A percentile compares a stretch with the other conserved stretches of the same genome.
phyloP scores from a whole-genome alignment of 2,329 filamentous ascomycete genomes.

The Xylariaceae sp. region DNA sequence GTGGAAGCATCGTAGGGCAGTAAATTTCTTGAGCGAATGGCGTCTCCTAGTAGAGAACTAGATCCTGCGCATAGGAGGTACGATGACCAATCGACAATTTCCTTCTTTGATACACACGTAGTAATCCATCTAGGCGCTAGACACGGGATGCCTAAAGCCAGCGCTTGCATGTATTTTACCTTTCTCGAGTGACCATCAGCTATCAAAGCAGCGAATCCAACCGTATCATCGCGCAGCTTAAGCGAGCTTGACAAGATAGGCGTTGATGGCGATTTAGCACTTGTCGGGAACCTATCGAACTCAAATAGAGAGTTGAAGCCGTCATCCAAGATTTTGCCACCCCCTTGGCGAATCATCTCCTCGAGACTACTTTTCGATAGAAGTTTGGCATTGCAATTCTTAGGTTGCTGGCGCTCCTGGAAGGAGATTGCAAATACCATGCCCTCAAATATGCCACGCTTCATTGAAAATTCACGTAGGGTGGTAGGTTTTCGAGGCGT shows the following conservation, averaged over 20 bases:
- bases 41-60: constrained; percentile 70
- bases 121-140: constrained; percentile 77
- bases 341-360: constrained; percentile 62
- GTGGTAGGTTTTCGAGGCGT: constrained; percentile 22
- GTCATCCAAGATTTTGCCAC: constrained; percentile 65
- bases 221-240: constrained; percentile 49
- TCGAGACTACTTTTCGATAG: constrained; percentile 45
- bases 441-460: constrained; percentile 57
- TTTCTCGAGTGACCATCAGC: constrained; percentile 82
- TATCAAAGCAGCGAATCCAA: constrained; percentile 80
- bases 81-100: constrained; percentile 67
- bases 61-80: constrained; percentile 85
- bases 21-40: constrained; percentile 70
- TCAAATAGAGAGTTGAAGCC: constrained; percentile 83
- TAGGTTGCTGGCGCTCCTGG: constrained; percentile 44
- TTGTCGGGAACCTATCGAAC: constrained; percentile 32
- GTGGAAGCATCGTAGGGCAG: constrained; percentile 53
- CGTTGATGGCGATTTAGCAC: constrained; percentile 23
- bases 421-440: constrained; percentile 90
- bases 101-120: constrained; percentile 60
- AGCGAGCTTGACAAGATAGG: constrained; percentile 36
- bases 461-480: constrained; percentile 17
- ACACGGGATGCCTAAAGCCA: constrained; percentile 85
- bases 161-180: constrained; percentile 89
- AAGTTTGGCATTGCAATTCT: constrained; percentile 51